Base-by-base conservation (phyloP, 768 basidiomycete species). In the Trametes cinnabarina region DNA sequence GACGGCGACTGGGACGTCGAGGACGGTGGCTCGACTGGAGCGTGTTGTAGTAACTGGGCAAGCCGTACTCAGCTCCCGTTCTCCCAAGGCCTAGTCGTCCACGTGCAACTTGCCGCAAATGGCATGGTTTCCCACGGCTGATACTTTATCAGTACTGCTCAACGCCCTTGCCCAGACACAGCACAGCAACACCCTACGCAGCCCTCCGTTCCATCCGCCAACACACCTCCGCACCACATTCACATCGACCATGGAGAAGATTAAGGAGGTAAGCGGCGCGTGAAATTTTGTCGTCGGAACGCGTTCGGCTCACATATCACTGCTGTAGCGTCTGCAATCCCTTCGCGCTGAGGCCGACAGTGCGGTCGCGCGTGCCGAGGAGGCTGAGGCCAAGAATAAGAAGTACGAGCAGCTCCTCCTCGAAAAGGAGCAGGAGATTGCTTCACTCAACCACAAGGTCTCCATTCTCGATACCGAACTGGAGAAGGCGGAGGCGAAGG, bases 261-360 rank as follows among this genome's bases (percentile, higher is more conserved):
- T 80, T 65, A 79, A 72, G 68, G 79, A 80, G 72, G 79, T 77
- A 23, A 7, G 64, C 30, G 2, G 1, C 23, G 8, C 22, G 22
- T 20, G 15, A 2, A 28, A 20, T 15, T 28, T 15, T 11, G 19
- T 15, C 19, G 11, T 39, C 4, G 40, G 8, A 19, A 37, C 32
- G 19, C 14, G 37, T 34, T 28, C 2, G 19, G 46, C 44, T 60
- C 44, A 54, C 28, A 30, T 41, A 39, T 56, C 47, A 12, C 17
- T 17, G 17, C 26, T 12, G 25, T 62, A 92, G 90, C 90, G 85
- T 87, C 77, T 98, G 76, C 81, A 73, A 69, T 61, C 76, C 42
- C 84, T 98, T 65, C 92, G 94, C 62, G 69, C 71, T 35, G 95
- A 98, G 78, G 94, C 92, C 51, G 97, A 99, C 72, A 69, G 68